These are phyloP conservation scores for Paraphaeosphaeria sporulosa DNA, from an alignment of 2,329 filamentous ascomycete species.

Conservation along the genomic window DNA sequence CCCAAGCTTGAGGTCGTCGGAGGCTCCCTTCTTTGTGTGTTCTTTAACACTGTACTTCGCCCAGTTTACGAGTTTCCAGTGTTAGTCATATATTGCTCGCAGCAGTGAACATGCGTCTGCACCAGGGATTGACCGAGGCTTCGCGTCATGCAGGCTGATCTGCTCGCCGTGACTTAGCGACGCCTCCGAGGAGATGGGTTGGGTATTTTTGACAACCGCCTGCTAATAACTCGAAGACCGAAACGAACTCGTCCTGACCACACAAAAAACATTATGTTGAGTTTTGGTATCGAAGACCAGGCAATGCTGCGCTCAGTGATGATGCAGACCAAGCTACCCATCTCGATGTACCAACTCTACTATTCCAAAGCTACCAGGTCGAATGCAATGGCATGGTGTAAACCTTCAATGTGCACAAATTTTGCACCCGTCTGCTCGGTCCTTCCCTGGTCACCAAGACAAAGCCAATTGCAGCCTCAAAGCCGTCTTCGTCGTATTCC, in stretches of 20 bases:
- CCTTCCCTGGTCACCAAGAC: background rate
- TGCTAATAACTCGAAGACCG: too few species aligned
- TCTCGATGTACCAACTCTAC: too few species aligned
- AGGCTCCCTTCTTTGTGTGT: too few species aligned
- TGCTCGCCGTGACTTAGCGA: background rate
- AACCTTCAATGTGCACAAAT: background rate
- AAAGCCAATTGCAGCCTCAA: conserved; percentile 28
- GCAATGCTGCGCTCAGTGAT: too few species aligned
- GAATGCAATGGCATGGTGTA: background rate
- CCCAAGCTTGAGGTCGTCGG: too few species aligned
- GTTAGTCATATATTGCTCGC: background rate
- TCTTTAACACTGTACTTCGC: too few species aligned
- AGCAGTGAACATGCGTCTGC: background rate
- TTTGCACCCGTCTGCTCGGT: background rate
- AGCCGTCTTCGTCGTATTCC: conserved; percentile 43
- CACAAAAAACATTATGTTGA: too few species aligned
- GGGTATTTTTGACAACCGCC: too few species aligned
- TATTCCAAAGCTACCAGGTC: too few species aligned
- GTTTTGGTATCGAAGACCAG: too few species aligned
- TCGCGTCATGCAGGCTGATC: background rate
- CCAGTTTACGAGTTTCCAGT: background rate
- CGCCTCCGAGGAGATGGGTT: background rate
- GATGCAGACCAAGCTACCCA: too few species aligned
- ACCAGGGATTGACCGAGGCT: background rate
- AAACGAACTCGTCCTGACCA: too few species aligned